Evolutionary conservation across 768 basidiomycete genomes (phyloP).

Genomic region (Trametes elegans): DNA sequence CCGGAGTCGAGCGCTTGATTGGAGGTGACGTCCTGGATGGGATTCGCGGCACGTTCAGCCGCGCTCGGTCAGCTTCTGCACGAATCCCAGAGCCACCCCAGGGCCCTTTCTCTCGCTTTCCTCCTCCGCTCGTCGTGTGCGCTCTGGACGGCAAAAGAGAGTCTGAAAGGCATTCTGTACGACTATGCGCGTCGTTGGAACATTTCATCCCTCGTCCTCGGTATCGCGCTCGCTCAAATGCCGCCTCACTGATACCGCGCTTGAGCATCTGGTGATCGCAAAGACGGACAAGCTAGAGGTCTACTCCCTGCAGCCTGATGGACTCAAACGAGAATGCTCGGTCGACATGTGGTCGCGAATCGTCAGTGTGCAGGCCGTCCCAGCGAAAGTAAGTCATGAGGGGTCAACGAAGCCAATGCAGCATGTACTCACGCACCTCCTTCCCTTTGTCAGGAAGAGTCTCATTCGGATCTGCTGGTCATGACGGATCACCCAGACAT

Average conservation of each 20-base stretch:
- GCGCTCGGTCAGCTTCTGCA: not conserved
- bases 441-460: not conserved
- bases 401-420: not conserved
- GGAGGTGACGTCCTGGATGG: not conserved
- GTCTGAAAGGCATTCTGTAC: not conserved
- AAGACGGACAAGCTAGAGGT: constrained; percentile 68
- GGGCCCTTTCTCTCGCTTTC: not conserved
- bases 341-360: constrained; percentile 72
- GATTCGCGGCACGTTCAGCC: no score
- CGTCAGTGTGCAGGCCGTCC: constrained; percentile 52
- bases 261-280: constrained; percentile 67
- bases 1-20: not conserved
- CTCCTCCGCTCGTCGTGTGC: not conserved
- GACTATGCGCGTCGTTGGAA: constrained; percentile 61
- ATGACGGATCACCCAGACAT: constrained; percentile 79
- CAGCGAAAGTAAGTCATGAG: constrained; percentile 45
- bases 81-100: not conserved
- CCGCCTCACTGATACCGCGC: constrained; percentile 45
- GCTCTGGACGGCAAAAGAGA: not conserved
- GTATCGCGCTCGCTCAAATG: constrained; percentile 70
- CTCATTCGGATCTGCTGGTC: constrained; percentile 52
- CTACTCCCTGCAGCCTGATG: constrained; percentile 59
- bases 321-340: constrained; percentile 56
- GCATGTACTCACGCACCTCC: not conserved
- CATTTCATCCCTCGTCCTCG: constrained; percentile 76